Base-by-base conservation (phyloP, 2,329 filamentous ascomycete species). In the Colletotrichum sp. region DNA sequence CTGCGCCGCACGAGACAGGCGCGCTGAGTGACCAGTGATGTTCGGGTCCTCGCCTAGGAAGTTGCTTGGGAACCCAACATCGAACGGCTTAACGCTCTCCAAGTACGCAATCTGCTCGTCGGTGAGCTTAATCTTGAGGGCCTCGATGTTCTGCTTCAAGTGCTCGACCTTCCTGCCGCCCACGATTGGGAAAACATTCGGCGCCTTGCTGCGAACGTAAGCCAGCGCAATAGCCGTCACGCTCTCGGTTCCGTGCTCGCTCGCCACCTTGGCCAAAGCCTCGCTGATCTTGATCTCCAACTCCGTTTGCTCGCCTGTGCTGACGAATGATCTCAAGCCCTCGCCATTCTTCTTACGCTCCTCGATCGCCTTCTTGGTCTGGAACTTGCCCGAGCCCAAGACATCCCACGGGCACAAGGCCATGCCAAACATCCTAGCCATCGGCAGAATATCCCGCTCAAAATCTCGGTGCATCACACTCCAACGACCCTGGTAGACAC, bases 401-500 rank as follows among this genome's bases (percentile, higher is more conserved):
- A 88, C 89, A 68, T 90, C 92, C 91, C 91, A 94, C 0, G 92
- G 91, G 1, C 87, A 84, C 3, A 93, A 79, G 34, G 85, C 92
- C 92, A 88, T 86, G 65, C 85, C 85, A 34, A 84, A 85, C 44
- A 82, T 79, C 18, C 82, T 81, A 4, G 82, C 82, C 85, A 88
- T 86, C 1, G 87, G 86, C 9, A 88, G 77, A 44, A 87, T 85
- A 5, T 87, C 85, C 36, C 85, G 82, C 77, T 87, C 85, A 36
- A 86, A 80, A 66, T 86, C 84, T 5, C 84, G 81, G 32, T 72
- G 34, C 68, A 81, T 77, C 12, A 83, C 76, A 65, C 80, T 84
- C 85, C 85, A 87, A 1, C 81, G 80, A 24, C 85, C 85, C 78
- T 87, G 85, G 79, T 86, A 87, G 55, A 86, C 79, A 71, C 76